phyloP scores from a whole-genome alignment of 2,329 filamentous ascomycete genomes.

The Hyphodiscus sp. region DNA sequence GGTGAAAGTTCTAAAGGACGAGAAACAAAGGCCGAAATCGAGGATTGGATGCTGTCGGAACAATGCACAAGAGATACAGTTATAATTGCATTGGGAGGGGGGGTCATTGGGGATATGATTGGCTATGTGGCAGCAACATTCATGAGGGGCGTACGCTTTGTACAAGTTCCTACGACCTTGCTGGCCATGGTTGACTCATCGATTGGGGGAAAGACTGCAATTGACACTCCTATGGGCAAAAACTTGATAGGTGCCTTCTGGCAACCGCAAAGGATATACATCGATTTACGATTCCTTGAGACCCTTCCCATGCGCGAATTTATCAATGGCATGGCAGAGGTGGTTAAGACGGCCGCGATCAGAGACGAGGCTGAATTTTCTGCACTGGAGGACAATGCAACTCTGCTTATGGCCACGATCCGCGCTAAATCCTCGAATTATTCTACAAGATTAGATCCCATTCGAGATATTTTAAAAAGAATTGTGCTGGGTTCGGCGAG shows the following conservation, averaged over 20 bases:
- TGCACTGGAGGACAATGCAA: conserved; percentile 73
- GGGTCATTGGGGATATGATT: conserved; percentile 96
- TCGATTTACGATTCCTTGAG: conserved; percentile 86
- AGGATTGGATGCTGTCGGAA: conserved; percentile 92
- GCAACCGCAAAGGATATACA: conserved; percentile 91
- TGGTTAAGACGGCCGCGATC: conserved; percentile 95
- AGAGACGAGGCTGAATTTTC: conserved; percentile 87
- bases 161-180: conserved; percentile 92
- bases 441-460: conserved; percentile 56
- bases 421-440: conserved; percentile 50
- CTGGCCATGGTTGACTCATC: conserved; percentile 98
- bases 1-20: conserved; percentile 92
- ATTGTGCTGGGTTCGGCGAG: conserved; percentile 81
- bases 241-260: conserved; percentile 95
- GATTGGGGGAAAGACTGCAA: conserved; percentile 96
- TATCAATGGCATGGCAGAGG: conserved; percentile 98
- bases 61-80: conserved; percentile 94
- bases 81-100: conserved; percentile 88
- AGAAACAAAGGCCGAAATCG: conserved; percentile 88
- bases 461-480: conserved; percentile 64
- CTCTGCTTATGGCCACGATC: conserved; percentile 67
- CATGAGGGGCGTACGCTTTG: conserved; percentile 94
- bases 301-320: conserved; percentile 87
- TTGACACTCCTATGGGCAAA: conserved; percentile 93
- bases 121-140: conserved; percentile 97